Evolutionary conservation across 345 rosid species (phyloP), one percentile per base, ranked within the genome.

Genomic region (Citrus trifoliata): DNA sequence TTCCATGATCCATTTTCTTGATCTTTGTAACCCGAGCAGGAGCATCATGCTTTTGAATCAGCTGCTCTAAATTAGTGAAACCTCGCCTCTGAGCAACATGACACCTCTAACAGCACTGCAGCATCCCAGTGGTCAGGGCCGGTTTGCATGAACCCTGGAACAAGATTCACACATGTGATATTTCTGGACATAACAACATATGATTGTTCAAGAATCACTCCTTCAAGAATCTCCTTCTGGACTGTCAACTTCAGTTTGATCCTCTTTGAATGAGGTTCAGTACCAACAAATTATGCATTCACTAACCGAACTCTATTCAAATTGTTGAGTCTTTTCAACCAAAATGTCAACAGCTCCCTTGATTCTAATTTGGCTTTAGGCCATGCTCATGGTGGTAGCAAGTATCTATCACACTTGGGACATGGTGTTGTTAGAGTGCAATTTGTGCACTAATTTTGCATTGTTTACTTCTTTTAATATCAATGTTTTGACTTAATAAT

Each of bases 201-300:
- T 22, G 81, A 5, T 48, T 83, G 86, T 28, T 80, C 83, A 4
- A 83, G 78, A n/a, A 78, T 55, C 8, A 65, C 79, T 21, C 83
- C 83, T 40, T 48, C 46, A 48, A 80, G 83, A 63, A 83, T 80
- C 81, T 80, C 83, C 71, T 70, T 77, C 77, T 78, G 83, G 63
- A 82, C 73, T 25, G 25, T 82, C 67, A 75, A 13, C 65, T 59
- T 74, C 6, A 16, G 21, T 18, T 51, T 51, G 56, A 51, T 51
- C 56, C 56, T 51, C 56, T 51, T 51, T 51, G 38, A 48, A 59
- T 70, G 74, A 40, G 74, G 74, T 32, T 70, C 9, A 8, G 61
- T 70, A 59, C 38, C 28, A 70, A 70, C 35, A 28, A 70, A 70
- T 40, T 70, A 61, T 2, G 74, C 38, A 8, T 70, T 32, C 12